Evolutionary conservation across 2,329 filamentous ascomycete genomes (phyloP).

Genomic region (Scortechinia acanthostroma): DNA sequence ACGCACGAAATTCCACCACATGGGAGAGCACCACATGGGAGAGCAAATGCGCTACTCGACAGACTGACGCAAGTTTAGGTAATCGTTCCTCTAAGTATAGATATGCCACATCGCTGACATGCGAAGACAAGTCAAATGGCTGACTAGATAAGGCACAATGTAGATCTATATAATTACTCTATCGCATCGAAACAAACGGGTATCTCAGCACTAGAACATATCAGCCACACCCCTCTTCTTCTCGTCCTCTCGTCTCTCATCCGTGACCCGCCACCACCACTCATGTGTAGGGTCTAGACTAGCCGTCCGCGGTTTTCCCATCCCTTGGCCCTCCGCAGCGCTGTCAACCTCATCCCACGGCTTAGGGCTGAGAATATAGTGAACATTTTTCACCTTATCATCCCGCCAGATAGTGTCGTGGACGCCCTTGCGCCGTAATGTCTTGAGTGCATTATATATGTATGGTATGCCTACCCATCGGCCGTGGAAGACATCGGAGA

Average conservation of each 20-base stretch:
- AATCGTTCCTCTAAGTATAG: no score
- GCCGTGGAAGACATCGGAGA: constrained; percentile 43
- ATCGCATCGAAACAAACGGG: no score
- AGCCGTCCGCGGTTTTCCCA: constrained; percentile 7
- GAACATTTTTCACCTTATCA: constrained; percentile 48
- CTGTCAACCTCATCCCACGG: constrained; percentile 49
- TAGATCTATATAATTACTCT: no score
- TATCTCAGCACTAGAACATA: background rate
- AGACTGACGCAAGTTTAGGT: no score
- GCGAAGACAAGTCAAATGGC: no score
- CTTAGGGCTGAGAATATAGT: constrained; percentile 55
- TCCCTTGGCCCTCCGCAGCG: constrained; percentile 31
- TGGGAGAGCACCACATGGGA: no score
- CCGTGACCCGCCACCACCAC: background rate
- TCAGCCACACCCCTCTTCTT: background rate
- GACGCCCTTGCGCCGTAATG: constrained; percentile 40
- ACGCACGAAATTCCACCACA: no score
- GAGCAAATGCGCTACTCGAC: no score
- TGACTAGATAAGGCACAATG: no score
- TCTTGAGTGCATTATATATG: constrained; percentile 57
- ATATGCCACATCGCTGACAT: no score
- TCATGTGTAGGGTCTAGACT: background rate
- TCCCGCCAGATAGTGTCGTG: constrained; percentile 50
- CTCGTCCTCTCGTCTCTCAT: background rate
- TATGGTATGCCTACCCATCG: constrained; percentile 53